A percentile compares a stretch with the other conserved stretches of the same genome.
Conservation (phyloP, 352 stramenopile species). For the Thraustochytrium striatum region DNA sequence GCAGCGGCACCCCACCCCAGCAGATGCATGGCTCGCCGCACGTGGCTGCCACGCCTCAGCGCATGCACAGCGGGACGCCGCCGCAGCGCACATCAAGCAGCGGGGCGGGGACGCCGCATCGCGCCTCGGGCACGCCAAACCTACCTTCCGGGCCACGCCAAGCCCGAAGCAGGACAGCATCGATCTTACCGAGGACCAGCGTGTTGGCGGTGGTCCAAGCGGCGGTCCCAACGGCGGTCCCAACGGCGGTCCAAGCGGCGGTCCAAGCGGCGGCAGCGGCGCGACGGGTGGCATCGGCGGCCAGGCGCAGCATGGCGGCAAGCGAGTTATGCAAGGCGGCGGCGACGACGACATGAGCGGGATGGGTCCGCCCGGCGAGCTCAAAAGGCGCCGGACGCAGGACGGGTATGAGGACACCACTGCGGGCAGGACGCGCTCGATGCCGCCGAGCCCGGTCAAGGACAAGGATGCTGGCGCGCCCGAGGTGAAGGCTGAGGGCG, state of each 20-base stretch:
- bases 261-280: too few relatives aligned
- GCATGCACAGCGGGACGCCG: background rate
- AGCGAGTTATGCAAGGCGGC: background rate
- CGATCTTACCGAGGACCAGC: background rate
- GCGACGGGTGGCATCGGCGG: too few relatives aligned
- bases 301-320: background rate
- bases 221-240: too few relatives aligned
- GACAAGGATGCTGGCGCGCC: background rate
- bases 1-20: background rate
- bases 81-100: background rate
- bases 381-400: background rate
- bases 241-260: too few relatives aligned
- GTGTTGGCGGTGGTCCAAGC: too few relatives aligned
- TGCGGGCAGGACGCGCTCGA: background rate
- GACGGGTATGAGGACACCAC: background rate
- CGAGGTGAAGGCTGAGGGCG: background rate
- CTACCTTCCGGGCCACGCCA: background rate
- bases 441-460: background rate
- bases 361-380: background rate
- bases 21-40: background rate
- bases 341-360: background rate
- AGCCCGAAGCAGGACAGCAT: background rate
- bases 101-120: background rate
- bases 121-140: too few relatives aligned
- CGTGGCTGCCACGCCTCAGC: background rate